Percentiles rank a stretch among this genome's conserved stretches.
phyloP scores from a whole-genome alignment of 495 filamentous ascomycete genomes.

The Talaromyces stipitatus region DNA sequence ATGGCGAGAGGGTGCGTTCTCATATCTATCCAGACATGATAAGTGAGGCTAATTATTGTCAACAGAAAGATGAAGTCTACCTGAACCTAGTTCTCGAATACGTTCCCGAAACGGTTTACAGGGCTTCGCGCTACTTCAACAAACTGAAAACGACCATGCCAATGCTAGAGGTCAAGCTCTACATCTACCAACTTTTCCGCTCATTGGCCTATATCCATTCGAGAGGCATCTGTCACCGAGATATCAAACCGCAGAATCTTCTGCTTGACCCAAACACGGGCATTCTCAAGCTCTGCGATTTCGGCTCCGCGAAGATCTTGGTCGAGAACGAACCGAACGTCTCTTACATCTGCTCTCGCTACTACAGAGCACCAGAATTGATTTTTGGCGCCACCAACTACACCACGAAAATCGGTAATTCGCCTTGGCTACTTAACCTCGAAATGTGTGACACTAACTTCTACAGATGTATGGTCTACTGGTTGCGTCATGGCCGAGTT shows the following conservation, averaged over 20 bases:
- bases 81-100: conserved; percentile 97
- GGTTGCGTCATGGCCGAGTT: conserved; percentile 99
- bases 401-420: conserved; percentile 96
- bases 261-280: conserved; percentile 85
- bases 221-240: conserved; percentile 96
- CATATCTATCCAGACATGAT: background rate
- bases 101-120: conserved; percentile 96
- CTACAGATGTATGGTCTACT: conserved; percentile 96
- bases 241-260: conserved; percentile 99
- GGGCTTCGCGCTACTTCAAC: conserved; percentile 98
- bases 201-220: conserved; percentile 99
- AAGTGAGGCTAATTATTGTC: background rate
- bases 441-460: conserved; percentile 13
- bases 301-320: conserved; percentile 96
- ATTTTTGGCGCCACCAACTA: conserved; percentile 99
- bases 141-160: conserved; percentile 99
- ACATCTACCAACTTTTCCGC: conserved; percentile 98
- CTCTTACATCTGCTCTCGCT: conserved; percentile 98
- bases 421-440: conserved; percentile 7
- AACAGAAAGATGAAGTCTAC: conserved; percentile 97
- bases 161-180: conserved; percentile 96
- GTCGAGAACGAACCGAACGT: conserved; percentile 99
- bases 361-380: conserved; percentile 95
- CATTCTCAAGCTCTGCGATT: conserved; percentile 96
- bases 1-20: conserved; percentile 83